Base-by-base conservation (phyloP, 768 basidiomycete species). In the Boletus rubroflammeus region DNA sequence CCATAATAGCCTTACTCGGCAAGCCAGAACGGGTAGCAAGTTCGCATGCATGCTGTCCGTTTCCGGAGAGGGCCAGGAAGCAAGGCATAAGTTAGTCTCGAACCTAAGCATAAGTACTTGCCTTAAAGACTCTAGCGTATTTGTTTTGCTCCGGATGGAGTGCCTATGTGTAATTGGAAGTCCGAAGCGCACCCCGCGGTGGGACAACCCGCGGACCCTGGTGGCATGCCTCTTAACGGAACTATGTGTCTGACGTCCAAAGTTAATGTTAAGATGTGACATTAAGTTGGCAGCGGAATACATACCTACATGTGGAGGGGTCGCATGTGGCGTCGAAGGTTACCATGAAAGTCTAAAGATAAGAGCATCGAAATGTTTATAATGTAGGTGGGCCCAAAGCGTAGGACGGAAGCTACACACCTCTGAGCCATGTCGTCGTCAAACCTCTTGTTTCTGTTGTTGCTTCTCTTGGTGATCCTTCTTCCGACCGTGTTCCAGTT, bases 381-480 rank as follows among this genome's bases (percentile, higher is more conserved):
- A 63, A 63, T 17, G 17, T 5, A 29, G 42, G 40, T 5, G 25
- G 19, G 32, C 25, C 15, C 7, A 49, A 15, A 28, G 47, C 7
- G 10, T 14, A 38, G 19, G 50, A 29, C 19, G 8, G 14, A 40
- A 40, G 9, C 31, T 15, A 39, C 50, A 29, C 23, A 55, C 55
- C 57, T 43, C 23, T 46, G 15, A 38, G 19, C 45, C 40, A 67
- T 65, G 58, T 25, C 35, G 35, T 47, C 53, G 2, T 38, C 47
- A 26, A 56, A 54, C 5, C n/a, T 39, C 38, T 50, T 58, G 23
- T 67, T 57, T 50, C 44, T 67, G 32, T 31, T 66, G 35, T 57
- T 59, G 36, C 51, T 67, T 29, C 38, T 61, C 17, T 21, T 62
- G 14, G 1, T 44, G 6, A 11, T 59, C 1, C 43, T 42, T 21